These are phyloP conservation scores for Penicillium sp. DNA, from an alignment of 2,329 filamentous ascomycete species.

Conservation along the genomic window DNA sequence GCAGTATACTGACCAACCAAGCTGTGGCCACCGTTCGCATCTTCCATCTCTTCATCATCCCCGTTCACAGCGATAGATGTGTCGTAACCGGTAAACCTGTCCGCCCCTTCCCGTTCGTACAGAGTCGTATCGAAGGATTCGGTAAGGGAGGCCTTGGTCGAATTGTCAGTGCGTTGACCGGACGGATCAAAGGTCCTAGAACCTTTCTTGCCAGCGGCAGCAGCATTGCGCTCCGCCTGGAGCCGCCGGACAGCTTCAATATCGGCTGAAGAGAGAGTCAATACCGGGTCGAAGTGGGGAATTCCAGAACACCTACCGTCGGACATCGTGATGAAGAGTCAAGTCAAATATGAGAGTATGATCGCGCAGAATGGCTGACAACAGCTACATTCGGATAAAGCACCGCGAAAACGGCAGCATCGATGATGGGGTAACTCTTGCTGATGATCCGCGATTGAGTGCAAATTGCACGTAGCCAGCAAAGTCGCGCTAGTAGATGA, in stretches of 20 bases:
- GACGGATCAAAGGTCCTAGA: constrained; percentile 75
- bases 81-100: constrained; percentile 88
- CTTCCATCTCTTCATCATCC: constrained; percentile 75
- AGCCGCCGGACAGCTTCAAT: constrained; percentile 84
- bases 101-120: constrained; percentile 73
- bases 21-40: constrained; percentile 70
- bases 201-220: constrained; percentile 73
- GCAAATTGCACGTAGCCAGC: constrained; percentile 24
- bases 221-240: constrained; percentile 88
- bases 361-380: constrained; percentile 28
- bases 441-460: constrained; percentile 21
- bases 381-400: constrained; percentile 37
- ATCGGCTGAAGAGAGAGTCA: constrained; percentile 57
- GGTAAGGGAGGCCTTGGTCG: constrained; percentile 86
- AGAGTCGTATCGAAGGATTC: constrained; percentile 82
- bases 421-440: constrained; percentile 21
- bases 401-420: constrained; percentile 31
- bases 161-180: constrained; percentile 76
- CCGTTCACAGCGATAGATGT: constrained; percentile 79
- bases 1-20: constrained; percentile 96
- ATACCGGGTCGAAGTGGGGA: constrained; percentile 14
- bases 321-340: constrained; percentile 40
- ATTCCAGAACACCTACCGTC: constrained; percentile 37
- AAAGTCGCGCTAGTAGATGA: constrained; percentile 23
- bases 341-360: constrained; percentile 26